A percentile compares a stretch with the other conserved stretches of the same genome.
These are phyloP conservation scores for Fusarium sacchari DNA, from an alignment of 2,329 filamentous ascomycete species.

Conservation along the genomic window DNA sequence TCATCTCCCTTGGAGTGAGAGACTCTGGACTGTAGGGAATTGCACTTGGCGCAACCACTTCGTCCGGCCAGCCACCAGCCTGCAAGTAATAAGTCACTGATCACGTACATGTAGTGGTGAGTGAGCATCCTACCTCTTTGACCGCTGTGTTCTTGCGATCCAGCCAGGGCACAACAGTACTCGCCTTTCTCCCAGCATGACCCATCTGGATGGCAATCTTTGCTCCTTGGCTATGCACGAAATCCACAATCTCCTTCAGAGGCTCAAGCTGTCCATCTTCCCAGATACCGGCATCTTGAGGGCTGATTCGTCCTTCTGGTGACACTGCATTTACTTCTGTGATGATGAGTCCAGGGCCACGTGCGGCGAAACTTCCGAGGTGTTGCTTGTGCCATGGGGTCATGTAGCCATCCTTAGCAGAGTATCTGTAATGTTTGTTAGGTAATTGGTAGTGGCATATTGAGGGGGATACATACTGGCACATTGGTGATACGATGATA, in stretches of 20 bases:
- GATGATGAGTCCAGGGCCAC: slow-evolving; percentile 67
- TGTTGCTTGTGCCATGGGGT: slow-evolving; percentile 57
- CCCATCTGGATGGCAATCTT: slow-evolving; percentile 75
- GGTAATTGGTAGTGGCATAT: neutral
- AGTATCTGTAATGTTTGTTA: slow-evolving; percentile 35
- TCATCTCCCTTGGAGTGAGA: slow-evolving; percentile 37
- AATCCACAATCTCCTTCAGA: slow-evolving; percentile 69
- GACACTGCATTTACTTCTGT: slow-evolving; percentile 76
- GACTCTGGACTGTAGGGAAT: slow-evolving; percentile 35
- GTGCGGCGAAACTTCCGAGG: slow-evolving; percentile 49
- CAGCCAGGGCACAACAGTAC: slow-evolving; percentile 45
- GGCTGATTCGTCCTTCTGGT: slow-evolving; percentile 76
- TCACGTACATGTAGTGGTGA: too few species aligned
- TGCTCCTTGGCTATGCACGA: slow-evolving; percentile 68
- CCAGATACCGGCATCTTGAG: slow-evolving; percentile 75
- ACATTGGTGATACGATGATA: slow-evolving; percentile 59
- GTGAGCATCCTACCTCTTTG: slow-evolving; percentile 25
- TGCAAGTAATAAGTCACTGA: neutral
- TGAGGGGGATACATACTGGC: slow-evolving; percentile 49
- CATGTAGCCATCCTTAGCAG: slow-evolving; percentile 53
- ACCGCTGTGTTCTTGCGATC: slow-evolving; percentile 39
- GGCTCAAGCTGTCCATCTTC: slow-evolving; percentile 74
- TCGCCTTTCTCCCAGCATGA: slow-evolving; percentile 72
- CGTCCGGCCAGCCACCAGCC: slow-evolving; percentile 42
- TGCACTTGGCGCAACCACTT: slow-evolving; percentile 36